A percentile compares a stretch with the other conserved stretches of the same genome.
Evolutionary conservation across 495 filamentous ascomycete species (phyloP).

Genomic region (Talaromyces nanjingensis): DNA sequence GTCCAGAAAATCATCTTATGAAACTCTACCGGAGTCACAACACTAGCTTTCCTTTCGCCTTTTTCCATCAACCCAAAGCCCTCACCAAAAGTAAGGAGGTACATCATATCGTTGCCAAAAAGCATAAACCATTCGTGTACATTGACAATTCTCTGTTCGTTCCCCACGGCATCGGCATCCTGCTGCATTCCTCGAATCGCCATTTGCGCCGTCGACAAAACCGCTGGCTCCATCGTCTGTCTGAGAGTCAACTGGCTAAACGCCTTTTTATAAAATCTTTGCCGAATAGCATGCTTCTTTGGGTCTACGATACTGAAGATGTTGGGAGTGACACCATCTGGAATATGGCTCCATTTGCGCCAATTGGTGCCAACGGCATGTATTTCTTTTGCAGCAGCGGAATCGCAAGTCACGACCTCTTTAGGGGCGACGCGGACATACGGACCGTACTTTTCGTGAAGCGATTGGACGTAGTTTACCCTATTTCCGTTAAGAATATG

Average conservation of each 20-base stretch:
- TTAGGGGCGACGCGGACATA: constrained; percentile 47
- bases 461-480: not conserved
- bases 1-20: not conserved
- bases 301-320: not conserved
- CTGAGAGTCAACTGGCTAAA: not conserved
- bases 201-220: not conserved
- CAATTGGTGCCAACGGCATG: not conserved
- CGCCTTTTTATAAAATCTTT: not conserved
- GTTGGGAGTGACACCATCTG: not conserved
- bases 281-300: not conserved
- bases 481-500: not conserved
- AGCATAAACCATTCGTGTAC: not conserved
- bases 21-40: not conserved
- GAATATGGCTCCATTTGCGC: not conserved
- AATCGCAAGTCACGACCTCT: constrained; percentile 16
- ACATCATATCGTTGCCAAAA: not conserved
- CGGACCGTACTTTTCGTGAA: constrained; percentile 36
- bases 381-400: not conserved
- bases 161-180: not conserved
- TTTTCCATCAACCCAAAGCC: not conserved
- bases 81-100: not conserved
- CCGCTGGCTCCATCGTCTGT: not conserved
- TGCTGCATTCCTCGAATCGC: not conserved
- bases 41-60: not conserved
- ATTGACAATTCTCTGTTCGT: not conserved